Evolutionary conservation across 495 filamentous ascomycete species (phyloP), one percentile per base, ranked within the genome.

Genomic region (Hypoxylon lienhwacheense): DNA sequence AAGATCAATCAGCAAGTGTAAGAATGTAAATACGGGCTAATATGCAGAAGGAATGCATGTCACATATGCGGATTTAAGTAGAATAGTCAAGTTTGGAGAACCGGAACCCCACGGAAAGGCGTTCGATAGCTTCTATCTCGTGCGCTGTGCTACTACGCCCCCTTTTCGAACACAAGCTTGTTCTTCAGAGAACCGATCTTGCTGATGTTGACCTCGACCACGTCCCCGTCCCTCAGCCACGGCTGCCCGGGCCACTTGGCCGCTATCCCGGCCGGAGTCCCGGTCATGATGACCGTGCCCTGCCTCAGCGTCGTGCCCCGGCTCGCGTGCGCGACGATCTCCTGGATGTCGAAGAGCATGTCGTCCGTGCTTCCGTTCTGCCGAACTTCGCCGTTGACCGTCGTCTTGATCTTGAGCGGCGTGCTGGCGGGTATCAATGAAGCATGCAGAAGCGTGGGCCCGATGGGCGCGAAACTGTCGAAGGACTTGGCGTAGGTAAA

Each of bases 191-290:
- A 15, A 71, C 66, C 49, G 84, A 67, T 51, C 19, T 36, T 17
- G 6, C 36, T 42, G 10, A 51, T 51, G 64, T 80, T 70, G 5
- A 86, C 81, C 43, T 78, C 75, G 6, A 86, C 82, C 41, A 81
- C 76, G 61, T 85, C 82, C 0, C 78, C 82, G 29, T 78, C 69
- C 65, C 80, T 79, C 53, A 86, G 62, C 36, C 74, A 83, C 41
- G 77, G 73, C 64, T 76, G 72, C 8, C 75, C 73, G 33, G 78
- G 81, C 75, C 79, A 83, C 24, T 77, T 77, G 7, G 75, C 70
- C 0, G 67, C 76, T 6, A 77, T 75, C 19, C 70, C 71, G 1
- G 52, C 46, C 2, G 69, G 67, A 3, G 75, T 77, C 11, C 73
- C 76, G 0, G 76, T 77, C 50, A 75, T 19, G 29, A 77, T 73